phyloP scores from a whole-genome alignment of 768 basidiomycete species.

The Trametes maxima region DNA sequence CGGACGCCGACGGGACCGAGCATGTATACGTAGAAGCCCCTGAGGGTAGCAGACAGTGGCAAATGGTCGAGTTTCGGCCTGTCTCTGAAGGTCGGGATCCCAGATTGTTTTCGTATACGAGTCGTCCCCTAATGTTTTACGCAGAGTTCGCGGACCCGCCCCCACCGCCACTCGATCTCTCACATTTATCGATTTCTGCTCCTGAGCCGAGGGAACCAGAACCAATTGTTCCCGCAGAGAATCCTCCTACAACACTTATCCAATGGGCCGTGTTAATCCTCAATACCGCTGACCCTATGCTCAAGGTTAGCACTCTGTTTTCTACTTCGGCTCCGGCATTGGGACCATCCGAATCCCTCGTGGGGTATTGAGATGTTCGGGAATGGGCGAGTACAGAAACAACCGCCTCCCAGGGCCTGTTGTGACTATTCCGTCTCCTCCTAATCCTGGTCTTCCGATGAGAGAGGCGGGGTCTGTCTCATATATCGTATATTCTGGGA shows the following conservation, averaged over 20 bases:
- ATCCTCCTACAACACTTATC: slow-evolving; percentile 67
- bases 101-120: background rate
- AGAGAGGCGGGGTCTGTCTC: no score
- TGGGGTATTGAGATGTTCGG: no score
- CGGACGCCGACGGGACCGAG: slow-evolving; percentile 38
- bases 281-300: slow-evolving; percentile 67
- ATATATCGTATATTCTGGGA: no score
- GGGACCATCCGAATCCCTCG: no score
- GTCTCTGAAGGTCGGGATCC: slow-evolving; percentile 66
- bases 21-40: slow-evolving; percentile 66
- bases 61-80: slow-evolving; percentile 65
- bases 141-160: slow-evolving; percentile 69
- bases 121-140: background rate
- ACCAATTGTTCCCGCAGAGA: slow-evolving; percentile 47
- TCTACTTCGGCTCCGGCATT: no score
- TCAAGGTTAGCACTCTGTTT: slow-evolving; percentile 47
- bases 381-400: no score
- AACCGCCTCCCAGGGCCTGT: no score
- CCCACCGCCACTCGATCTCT: slow-evolving; percentile 36
- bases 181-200: slow-evolving; percentile 25
- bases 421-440: no score
- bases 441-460: no score
- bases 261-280: slow-evolving; percentile 81
- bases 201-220: slow-evolving; percentile 33
- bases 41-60: slow-evolving; percentile 54